Conservation (phyloP, 306 rosid species). For the Sindora glabra region DNA sequence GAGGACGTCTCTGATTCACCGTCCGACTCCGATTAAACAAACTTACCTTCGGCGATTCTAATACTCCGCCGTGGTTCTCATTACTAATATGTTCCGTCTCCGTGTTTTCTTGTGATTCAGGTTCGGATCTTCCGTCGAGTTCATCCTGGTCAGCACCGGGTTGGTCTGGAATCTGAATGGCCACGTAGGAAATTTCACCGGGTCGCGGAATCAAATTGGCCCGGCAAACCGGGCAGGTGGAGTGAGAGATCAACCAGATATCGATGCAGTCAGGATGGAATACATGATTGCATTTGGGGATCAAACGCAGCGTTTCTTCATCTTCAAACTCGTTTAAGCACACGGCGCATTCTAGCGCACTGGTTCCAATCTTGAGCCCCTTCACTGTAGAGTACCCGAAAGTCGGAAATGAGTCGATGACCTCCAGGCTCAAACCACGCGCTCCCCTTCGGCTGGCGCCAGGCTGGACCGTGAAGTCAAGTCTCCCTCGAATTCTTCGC, state of each 20-base stretch:
- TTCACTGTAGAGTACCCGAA: constrained; percentile 74
- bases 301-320: constrained; percentile 79
- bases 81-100: background rate
- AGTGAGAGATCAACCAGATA: constrained; percentile 61
- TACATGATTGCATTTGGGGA: constrained; percentile 80
- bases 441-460: constrained; percentile 1
- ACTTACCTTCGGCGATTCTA: constrained; percentile 12
- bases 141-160: background rate
- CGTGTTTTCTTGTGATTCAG: background rate
- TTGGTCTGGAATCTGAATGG: background rate
- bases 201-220: constrained; percentile 48
- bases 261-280: constrained; percentile 77
- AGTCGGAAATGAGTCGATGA: constrained; percentile 64
- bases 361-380: constrained; percentile 48
- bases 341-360: constrained; percentile 82
- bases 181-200: constrained; percentile 19
- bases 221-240: constrained; percentile 90
- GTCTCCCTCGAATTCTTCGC: constrained; percentile 25
- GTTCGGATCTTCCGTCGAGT: too few relatives aligned
- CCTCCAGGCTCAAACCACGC: constrained; percentile 48
- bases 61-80: background rate
- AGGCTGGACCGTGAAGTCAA: constrained; percentile 4
- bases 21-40: background rate
- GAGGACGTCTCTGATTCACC: constrained; percentile 19
- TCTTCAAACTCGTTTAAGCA: constrained; percentile 75